Evolutionary conservation across 164 flowering plant species (phyloP).

Genomic region (Berberis vulgaris): DNA sequence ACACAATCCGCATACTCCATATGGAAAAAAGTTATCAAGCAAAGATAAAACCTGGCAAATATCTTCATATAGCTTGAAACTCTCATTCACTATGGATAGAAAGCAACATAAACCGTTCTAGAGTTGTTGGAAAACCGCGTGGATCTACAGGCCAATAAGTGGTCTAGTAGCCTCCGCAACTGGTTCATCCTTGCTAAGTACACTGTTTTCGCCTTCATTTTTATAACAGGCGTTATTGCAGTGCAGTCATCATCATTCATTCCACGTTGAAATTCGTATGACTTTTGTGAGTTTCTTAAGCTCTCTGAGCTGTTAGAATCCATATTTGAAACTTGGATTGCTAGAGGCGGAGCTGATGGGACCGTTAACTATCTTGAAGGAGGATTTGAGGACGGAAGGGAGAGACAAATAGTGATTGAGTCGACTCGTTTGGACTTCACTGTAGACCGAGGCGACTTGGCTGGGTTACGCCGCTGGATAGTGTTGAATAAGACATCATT

Average conservation of each 20-base stretch:
- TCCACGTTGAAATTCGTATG: too few species aligned
- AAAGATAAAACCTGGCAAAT: constrained; percentile 45
- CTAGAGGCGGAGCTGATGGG: constrained; percentile 86
- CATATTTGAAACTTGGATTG: constrained; percentile 47
- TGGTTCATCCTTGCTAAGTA: constrained; percentile 33
- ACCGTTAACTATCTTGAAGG: constrained; percentile 65
- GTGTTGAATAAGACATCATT: not conserved
- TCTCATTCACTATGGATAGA: constrained; percentile 58
- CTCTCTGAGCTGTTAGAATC: too few species aligned
- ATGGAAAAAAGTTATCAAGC: constrained; percentile 43
- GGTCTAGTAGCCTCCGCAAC: constrained; percentile 46
- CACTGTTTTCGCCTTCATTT: constrained; percentile 53
- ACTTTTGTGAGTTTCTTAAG: too few species aligned
- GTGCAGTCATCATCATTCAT: too few species aligned
- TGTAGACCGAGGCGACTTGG: constrained; percentile 51
- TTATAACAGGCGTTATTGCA: constrained; percentile 36
- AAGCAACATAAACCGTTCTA: constrained; percentile 48
- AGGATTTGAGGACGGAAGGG: constrained; percentile 54
- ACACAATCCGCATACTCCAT: constrained; percentile 60
- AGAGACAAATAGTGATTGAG: constrained; percentile 62
- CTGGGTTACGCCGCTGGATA: constrained; percentile 14
- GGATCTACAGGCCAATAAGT: constrained; percentile 53
- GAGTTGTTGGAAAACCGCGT: constrained; percentile 43
- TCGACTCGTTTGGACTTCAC: constrained; percentile 70
- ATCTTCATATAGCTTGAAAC: constrained; percentile 58